A percentile compares a stretch with the other conserved stretches of the same genome.
These are phyloP conservation scores for Rhizopogon sp. DNA, from an alignment of 768 basidiomycete genomes.

Conservation along the genomic window DNA sequence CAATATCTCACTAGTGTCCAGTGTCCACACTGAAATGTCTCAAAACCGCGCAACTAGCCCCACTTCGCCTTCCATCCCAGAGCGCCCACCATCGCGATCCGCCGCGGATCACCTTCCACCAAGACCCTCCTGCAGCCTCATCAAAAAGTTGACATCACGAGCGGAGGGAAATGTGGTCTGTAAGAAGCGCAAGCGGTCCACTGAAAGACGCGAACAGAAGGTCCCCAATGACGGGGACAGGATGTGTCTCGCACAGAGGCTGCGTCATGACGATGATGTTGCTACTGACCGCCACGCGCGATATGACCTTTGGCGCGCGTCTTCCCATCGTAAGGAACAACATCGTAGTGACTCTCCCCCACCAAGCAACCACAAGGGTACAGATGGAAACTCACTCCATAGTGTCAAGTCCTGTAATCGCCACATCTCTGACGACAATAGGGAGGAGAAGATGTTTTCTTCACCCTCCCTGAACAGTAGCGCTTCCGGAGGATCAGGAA, in stretches of 20 bases:
- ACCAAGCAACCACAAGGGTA: neutral
- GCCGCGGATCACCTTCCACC: neutral
- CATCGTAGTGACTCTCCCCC: neutral
- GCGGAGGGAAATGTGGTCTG: neutral
- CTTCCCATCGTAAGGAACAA: neutral
- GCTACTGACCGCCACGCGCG: neutral
- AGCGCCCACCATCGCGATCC: neutral
- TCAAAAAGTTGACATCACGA: neutral
- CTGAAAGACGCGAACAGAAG: neutral
- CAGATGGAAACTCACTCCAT: neutral
- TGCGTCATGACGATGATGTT: neutral
- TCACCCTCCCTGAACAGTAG: neutral
- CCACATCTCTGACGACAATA: neutral
- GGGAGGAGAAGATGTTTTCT: neutral
- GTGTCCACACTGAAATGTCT: neutral
- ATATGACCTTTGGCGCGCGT: neutral
- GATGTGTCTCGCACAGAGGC: neutral
- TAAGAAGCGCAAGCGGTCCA: conserved; percentile 1
- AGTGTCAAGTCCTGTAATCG: neutral
- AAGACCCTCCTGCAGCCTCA: neutral
- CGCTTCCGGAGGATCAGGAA: neutral
- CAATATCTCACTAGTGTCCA: neutral
- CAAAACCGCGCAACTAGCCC: neutral
- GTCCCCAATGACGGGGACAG: neutral
- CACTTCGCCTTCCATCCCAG: neutral